Base-by-base conservation (phyloP, 371 early-diverging fungal species). In the Mucor plumbeus region DNA sequence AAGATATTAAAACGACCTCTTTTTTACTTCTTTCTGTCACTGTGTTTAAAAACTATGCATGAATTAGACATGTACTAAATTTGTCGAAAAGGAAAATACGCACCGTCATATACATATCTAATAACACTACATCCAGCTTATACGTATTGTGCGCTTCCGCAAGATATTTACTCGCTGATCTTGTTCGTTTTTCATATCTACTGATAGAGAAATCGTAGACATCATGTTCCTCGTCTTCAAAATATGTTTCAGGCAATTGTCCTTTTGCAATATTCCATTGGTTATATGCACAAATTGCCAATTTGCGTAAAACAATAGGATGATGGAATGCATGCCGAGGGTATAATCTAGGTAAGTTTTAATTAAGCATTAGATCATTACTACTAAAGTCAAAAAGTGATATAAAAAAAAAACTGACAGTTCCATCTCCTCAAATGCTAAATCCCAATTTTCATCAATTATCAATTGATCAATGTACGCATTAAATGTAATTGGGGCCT, bases 401-500 rank as follows among this genome's bases (percentile, higher is more conserved):
- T 9, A 31, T 21, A 21, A 31, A 31, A 53, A 11, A 15, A 14
- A 53, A 31, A 53, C 55, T 47, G 57, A 68, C 68, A 58, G 34
- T 48, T 68, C 50, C 14, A 68, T 59, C 17, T 68, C 68, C 3
- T 57, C 58, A 40, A 59, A 19, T 26, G 68, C 68, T 39, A 43
- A 7, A 38, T 31, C n/a, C 40, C 58, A 68, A 6, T 48, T 41
- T 21, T 48, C 15, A 39, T 15, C 21, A 5, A 48, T n/a, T 15
- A 68, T 40, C 4, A 68, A 21, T 19, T 63, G 35, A 50, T 68
- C 68, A 1, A 68, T 41, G 48, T 63, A 68, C 7, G 58, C 63
- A 35, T 63, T 63, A 7, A 68, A 68, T 5, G 63, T 68, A 19
- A 47, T 41, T 38, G 47, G 48, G 40, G 68, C 57, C 68, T 68